Evolutionary conservation across 2,329 filamentous ascomycete genomes (phyloP), one percentile per base, ranked within the genome.

Genomic region (Diaporthe aspalathi): DNA sequence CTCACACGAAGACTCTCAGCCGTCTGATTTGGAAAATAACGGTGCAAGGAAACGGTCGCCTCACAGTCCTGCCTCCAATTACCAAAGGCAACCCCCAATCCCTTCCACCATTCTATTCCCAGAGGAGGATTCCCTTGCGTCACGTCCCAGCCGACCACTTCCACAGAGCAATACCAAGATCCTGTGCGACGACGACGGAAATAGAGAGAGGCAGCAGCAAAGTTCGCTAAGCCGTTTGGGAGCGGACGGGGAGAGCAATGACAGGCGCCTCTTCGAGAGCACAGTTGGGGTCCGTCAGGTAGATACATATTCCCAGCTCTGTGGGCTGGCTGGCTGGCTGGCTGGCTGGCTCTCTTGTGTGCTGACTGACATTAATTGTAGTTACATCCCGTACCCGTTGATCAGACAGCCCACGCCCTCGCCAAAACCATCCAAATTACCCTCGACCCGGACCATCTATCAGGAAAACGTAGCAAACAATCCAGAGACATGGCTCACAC

Each of bases 401-500:
- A 47, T 8, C 8, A 22, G 22, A 8, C 12, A 38, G 14, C 9
- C 16, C 32, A 1, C 6, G 53, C n/a, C 27, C 45, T 27, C 45
- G 45, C 9, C 14, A 14, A 49, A 32, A 52, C n/a, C 12, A 6
- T n/a, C 22, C 11, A 67, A 14, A 54, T 32, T 40, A 17, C 22
- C 24, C 17, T 67, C 35, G 35, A 45, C 8, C 35, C 16, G 32
- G 14, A 50, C 35, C 11, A 16, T 22, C n/a, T 27, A n/a, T 38
- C 35, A 52, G 52, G 32, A 29, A 49, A 27, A 3, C 1, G n/a
- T 47, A 24, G n/a, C 49, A 2, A 49, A 68, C 32, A 20, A 60
- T n/a, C n/a, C 40, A 72, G 70, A 72, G 66, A 72, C 66, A 72
- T 66, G 70, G 50, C 57, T 69, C 29, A 69, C 50, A 65, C 70